Evolutionary conservation across 169 alveolate genomes (phyloP), one percentile per base, ranked within the genome.

Genomic region (Eimeria brunetti): DNA sequence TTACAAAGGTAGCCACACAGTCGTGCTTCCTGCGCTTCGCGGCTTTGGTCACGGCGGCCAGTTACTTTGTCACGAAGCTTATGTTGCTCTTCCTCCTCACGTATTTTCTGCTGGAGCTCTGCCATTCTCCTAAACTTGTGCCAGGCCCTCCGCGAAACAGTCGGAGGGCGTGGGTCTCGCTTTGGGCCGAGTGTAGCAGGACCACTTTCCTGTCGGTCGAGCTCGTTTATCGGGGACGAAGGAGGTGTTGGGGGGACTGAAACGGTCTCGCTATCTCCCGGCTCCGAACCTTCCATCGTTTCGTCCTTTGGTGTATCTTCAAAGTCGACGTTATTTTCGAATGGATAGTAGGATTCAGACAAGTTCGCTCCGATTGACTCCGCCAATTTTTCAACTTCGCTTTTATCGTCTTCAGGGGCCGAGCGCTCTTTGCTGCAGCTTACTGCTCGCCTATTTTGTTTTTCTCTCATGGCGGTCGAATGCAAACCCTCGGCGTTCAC

Each of bases 91-190:
- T 62, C 60, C 56, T 41, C 86, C 51, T 76, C 86, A 8, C 3
- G 7, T 18, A 27, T 44, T 27, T 36, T 76, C 51, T 76, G 20
- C 86, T 44, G 20, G 62, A n/a, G 62, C 27, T 76, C 86, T 1
- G 44, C 38, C 44, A 44, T 24, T 44, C 60, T 76, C 62, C 60
- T 76, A 5, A 76, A 60, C 60, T 44, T 41, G 62, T 76, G 56
- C 86, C 86, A 76, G 86, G 86, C 60, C 86, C 86, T 76, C 5
- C 86, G 33, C 16, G 86, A 76, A 24, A 76, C 62, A 3, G 64
- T 27, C 24, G 51, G 33, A 44, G 86, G 86, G 6, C 86, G 56
- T 36, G 56, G 86, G 38, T 76, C 86, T 46, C 86, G 8, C 18
- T 14, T 33, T 20, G 86, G 86, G 3, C 62, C 86, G 7, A 12